Base-by-base conservation (phyloP, 257 asterid species). In the Primulina eburnea region DNA sequence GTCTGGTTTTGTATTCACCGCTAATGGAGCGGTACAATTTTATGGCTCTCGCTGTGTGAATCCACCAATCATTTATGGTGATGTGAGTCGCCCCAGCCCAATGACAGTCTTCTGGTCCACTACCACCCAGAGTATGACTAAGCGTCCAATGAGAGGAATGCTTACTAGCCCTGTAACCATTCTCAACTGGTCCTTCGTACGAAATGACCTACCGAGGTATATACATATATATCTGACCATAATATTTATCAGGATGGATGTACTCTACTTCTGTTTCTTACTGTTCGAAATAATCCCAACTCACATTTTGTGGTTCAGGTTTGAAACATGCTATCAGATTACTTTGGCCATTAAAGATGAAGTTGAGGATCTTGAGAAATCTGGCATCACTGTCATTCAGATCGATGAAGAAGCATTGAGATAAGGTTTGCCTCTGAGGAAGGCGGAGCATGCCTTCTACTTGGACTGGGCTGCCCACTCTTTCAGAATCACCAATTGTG, bases 121-220 rank as follows among this genome's bases (percentile, higher is more conserved):
- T n/a, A 79, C 84, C 33, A 97, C 97, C 70, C 99, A 94, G 80
- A 87, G 93, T 90, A 86, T 91, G 95, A 94, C 99, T 75, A 88
- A 91, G 86, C 97, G 99, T 84, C 97, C 97, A 57, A 94, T 94
- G 97, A 94, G 91, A 78, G 97, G 97, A 75, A 94, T 94, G 97
- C 99, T 94, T 77, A 94, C 99, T 0, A 97, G 99, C 78, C 99
- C 99, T 1, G 97, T 94, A 30, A 91, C 99, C 77, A 91, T 94
- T 76, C 99, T 91, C 72, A 91, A 94, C 81, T 94, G 97, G 97
- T 94, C 99, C 28, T 94, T 94, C 65, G 99, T 94, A 12, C 79
- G 97, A 76, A 89, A 94, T 28, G 99, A 94, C 82, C 97, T 89
- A 77, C 99, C 97, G 2, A 89, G 98, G 98, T 90, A 87, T 50